Evolutionary conservation across 2,329 filamentous ascomycete genomes (phyloP), one percentile per base, ranked within the genome.

Genomic region (Rhinocladiella similis): DNA sequence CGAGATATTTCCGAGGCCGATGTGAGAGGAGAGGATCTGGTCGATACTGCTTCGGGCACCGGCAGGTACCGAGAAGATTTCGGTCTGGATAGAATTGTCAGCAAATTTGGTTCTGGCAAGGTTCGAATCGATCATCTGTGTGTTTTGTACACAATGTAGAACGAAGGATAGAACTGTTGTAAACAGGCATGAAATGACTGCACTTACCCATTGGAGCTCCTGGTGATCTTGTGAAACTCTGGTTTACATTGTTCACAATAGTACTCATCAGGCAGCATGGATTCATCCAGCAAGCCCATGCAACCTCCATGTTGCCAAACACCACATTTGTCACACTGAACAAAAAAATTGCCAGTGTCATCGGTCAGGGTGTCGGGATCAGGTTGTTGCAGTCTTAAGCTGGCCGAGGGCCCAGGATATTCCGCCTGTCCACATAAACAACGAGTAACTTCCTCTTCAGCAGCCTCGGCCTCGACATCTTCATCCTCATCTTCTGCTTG

Each of bases 291-390:
- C 68, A 99, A 96, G 59, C 94, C 93, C 57, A 99, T 93, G 70
- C 94, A 99, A 59, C 92, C 93, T 67, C 94, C 94, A 72, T 99
- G 94, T 73, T 99, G 94, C 94, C 70, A 99, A 62, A 97, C 94
- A 72, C 96, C 95, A 80, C 94, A 99, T 63, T 90, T 81, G 75
- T 97, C 94, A 82, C 94, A 99, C 78, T 97, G 93, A 64, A 99
- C 92, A 75, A 97, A 99, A 74, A 97, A 88, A 50, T 92, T 93
- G 43, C 93, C 94, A 64, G 93, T 82, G 63, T 97, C 93, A 68
- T 96, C 91, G 84, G 53, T 50, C 29, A 57, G 27, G 22, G 33
- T 29, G 33, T 59, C 59, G 10, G 50, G 5, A 14, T 36, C 42
- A 27, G 54, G 19, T 22, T 58, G 56, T 47, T 61, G 60, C 27